phyloP scores from a whole-genome alignment of 257 asterid species.

The Paraleonurus japonicus region DNA sequence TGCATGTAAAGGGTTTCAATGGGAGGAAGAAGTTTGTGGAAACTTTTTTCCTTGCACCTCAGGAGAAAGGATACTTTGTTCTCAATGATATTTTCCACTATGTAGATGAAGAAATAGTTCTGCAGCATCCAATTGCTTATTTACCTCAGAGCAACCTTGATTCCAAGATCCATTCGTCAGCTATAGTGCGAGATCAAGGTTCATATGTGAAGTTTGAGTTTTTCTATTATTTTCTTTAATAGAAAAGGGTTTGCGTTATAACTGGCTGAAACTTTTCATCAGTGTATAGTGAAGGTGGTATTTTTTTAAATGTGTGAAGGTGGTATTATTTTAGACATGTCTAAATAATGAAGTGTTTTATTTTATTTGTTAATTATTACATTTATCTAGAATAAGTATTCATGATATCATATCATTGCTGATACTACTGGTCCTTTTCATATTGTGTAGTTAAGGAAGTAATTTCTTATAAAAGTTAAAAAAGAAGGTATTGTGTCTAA shows the following conservation, averaged over 20 bases:
- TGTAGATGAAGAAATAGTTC: conserved; percentile 67
- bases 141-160: conserved; percentile 65
- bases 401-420: background rate
- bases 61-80: conserved; percentile 83
- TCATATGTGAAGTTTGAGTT: conserved; percentile 8
- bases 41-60: conserved; percentile 96
- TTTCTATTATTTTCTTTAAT: conserved; percentile 7
- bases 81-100: conserved; percentile 88
- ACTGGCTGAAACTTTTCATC: background rate
- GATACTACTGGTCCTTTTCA: background rate
- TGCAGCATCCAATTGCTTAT: conserved; percentile 72
- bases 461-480: background rate
- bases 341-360: too few species aligned
- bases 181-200: conserved; percentile 72
- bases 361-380: background rate
- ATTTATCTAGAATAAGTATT: background rate
- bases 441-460: background rate
- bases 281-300: background rate
- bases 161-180: conserved; percentile 48
- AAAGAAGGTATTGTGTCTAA: background rate
- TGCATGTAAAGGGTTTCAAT: conserved; percentile 50
- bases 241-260: background rate
- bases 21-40: conserved; percentile 83
- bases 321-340: too few species aligned
- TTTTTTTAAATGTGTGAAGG: too few species aligned